phyloP scores from a whole-genome alignment of 2,329 filamentous ascomycete genomes.

The Aphanoascus verrucosus region DNA sequence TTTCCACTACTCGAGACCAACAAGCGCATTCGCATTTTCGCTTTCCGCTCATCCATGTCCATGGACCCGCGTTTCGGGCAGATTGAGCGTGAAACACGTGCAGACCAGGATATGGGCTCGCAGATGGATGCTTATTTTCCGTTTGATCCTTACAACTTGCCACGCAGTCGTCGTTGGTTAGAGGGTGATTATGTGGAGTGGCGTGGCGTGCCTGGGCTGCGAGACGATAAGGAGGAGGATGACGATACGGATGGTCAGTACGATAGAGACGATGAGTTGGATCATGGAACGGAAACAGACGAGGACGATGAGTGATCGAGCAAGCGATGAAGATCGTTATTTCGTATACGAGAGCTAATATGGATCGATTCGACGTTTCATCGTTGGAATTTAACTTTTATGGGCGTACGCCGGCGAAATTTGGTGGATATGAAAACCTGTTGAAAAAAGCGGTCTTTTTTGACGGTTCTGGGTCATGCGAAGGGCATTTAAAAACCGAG shows the following conservation, averaged over 20 bases:
- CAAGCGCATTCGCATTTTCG: constrained; percentile 72
- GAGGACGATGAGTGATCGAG: constrained; percentile 5
- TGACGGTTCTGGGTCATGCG: too few relatives aligned
- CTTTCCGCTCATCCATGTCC: constrained; percentile 42
- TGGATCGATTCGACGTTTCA: neutral
- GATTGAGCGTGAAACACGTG: constrained; percentile 45
- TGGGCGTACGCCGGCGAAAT: too few relatives aligned
- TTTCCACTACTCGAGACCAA: constrained; percentile 82
- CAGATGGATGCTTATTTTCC: constrained; percentile 93
- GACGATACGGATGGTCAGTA: constrained; percentile 36
- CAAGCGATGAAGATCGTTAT: neutral
- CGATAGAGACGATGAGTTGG: constrained; percentile 22
- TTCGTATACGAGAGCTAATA: neutral
- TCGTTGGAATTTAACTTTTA: neutral
- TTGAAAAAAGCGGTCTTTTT: neutral
- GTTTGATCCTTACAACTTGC: constrained; percentile 91
- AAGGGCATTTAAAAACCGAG: too few relatives aligned
- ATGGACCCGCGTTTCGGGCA: constrained; percentile 31
- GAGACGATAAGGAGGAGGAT: constrained; percentile 47
- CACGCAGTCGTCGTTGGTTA: constrained; percentile 77
- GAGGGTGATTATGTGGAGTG: constrained; percentile 74
- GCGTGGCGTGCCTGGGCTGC: constrained; percentile 61
- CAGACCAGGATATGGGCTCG: constrained; percentile 62
- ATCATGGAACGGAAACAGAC: constrained; percentile 33
- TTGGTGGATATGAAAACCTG: neutral